Base-by-base conservation (phyloP, 768 basidiomycete species). In the Strobilomyces echinocephalus region DNA sequence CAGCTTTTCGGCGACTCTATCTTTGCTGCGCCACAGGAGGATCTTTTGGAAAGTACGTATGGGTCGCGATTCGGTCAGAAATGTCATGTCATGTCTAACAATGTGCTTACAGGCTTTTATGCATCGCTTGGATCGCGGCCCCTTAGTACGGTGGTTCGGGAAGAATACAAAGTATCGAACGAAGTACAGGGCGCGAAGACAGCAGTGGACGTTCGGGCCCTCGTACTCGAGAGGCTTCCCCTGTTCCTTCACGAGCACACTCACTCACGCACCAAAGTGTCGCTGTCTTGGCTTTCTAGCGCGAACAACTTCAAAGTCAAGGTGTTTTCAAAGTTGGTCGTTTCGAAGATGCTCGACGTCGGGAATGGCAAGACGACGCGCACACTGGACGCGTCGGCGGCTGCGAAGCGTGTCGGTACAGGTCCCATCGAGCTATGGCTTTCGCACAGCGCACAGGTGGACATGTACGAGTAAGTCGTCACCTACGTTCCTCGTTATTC, bases 211-310 rank as follows among this genome's bases (percentile, higher is more conserved):
- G 78, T 77, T 10, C 81, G 82, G 3, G 60, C 74, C 3, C 74
- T 91, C 35, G 82, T 94, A 12, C 71, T 95, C 26, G 89, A 97
- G 69, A 76, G 95, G 31, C 73, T 97, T 18, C 91, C 95, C 0
- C 73, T 99, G 30, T 97, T 98, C 73, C 76, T 98, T 5, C 87
- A 95, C 49, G 95, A 97, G 62, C 88, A 94, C 51, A 82, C 80
- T 1, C 85, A 88, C 65, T 73, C 84, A 0, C 77, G 75, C 20
- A 81, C 83, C 0, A 74, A 73, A 35, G 78, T 90, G 9, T 76
- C 85, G 1, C 80, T 79, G 55, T 75, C 73, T 40, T 91, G 88
- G 88, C 71, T 91, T 28, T 82, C 77, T 18, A 72, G 76, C 5
- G 72, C 77, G 5, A 72, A 74, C 28, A 85, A 91, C 61, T 89